Conservation (phyloP, 371 early-diverging fungal species). For the Mucor mucedo region DNA sequence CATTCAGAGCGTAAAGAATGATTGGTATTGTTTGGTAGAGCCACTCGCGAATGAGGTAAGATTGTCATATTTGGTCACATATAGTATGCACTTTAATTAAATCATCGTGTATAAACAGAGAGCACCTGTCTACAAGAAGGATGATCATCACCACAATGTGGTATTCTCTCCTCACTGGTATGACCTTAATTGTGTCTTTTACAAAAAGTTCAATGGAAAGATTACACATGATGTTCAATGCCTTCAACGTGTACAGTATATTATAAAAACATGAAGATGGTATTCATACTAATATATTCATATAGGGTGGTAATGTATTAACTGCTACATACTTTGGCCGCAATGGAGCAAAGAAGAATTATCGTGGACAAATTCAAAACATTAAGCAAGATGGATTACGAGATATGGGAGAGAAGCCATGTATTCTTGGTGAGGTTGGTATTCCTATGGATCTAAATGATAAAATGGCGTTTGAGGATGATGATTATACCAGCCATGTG, state of each 20-base stretch:
- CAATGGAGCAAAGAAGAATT: conserved; percentile 77
- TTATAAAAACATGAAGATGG: background rate
- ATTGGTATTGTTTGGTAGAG: conserved; percentile 72
- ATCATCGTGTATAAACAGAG: conserved; percentile 30
- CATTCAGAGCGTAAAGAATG: conserved; percentile 59
- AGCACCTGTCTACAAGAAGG: conserved; percentile 64
- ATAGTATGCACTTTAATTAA: background rate
- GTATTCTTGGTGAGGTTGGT: conserved; percentile 81
- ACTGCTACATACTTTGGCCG: conserved; percentile 82
- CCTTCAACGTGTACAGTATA: conserved; percentile 60
- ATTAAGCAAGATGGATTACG: conserved; percentile 64
- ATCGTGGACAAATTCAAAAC: conserved; percentile 73
- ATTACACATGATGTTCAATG: conserved; percentile 82
- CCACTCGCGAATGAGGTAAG: conserved; percentile 76
- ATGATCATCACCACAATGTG: conserved; percentile 62
- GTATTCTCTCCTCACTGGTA: conserved; percentile 56
- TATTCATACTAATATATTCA: background rate
- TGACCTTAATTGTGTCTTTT: conserved; percentile 72
- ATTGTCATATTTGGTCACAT: background rate
- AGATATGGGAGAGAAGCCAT: conserved; percentile 72
- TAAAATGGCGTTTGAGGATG: conserved; percentile 65
- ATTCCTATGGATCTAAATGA: conserved; percentile 89
- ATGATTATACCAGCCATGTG: conserved; percentile 73
- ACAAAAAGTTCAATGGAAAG: conserved; percentile 73
- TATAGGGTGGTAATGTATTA: conserved; percentile 71